Percentiles rank a stretch among this genome's conserved stretches.
Conservation (phyloP, 176 grass and related monocot genomes). For the Oryza brachyantha region DNA sequence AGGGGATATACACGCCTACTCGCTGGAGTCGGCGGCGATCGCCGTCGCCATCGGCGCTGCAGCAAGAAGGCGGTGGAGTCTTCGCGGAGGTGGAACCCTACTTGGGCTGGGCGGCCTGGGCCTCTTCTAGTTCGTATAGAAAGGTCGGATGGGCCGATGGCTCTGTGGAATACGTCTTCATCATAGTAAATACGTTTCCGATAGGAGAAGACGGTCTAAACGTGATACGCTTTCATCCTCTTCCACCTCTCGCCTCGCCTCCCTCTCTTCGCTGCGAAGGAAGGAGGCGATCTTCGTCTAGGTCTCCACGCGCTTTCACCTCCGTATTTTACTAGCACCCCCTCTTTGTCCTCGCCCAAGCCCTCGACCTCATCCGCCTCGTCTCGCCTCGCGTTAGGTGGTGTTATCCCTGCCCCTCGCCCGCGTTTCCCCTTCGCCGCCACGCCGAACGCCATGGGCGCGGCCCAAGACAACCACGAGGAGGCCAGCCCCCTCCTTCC, state of each 20-base stretch:
- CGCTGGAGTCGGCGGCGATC: neutral
- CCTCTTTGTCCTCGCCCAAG: neutral
- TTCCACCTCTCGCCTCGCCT: neutral
- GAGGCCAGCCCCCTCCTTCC: slow-evolving; percentile 48
- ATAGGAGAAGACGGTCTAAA: neutral
- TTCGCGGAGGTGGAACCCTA: slow-evolving; percentile 25
- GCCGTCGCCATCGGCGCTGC: neutral
- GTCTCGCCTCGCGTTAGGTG: neutral
- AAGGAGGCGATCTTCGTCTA: slow-evolving; percentile 7
- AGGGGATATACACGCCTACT: neutral
- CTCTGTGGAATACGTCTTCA: neutral
- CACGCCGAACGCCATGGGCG: slow-evolving; percentile 32
- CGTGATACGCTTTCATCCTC: neutral
- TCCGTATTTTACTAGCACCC: slow-evolving; percentile 23
- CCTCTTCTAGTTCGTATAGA: too few species aligned
- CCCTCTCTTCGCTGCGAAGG: slow-evolving; percentile 26
- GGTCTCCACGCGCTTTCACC: slow-evolving; percentile 27
- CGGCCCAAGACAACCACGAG: slow-evolving; percentile 39
- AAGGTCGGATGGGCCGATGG: slow-evolving; percentile 24
- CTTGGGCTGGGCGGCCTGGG: slow-evolving; percentile 37
- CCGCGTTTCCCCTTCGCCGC: neutral
- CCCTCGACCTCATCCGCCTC: neutral
- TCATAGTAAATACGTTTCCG: neutral
- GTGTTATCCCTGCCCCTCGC: neutral
- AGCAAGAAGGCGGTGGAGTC: neutral